Evolutionary conservation across 192 early-diverging fungal genomes (phyloP).

Genomic region (Umbelopsis ramanniana): DNA sequence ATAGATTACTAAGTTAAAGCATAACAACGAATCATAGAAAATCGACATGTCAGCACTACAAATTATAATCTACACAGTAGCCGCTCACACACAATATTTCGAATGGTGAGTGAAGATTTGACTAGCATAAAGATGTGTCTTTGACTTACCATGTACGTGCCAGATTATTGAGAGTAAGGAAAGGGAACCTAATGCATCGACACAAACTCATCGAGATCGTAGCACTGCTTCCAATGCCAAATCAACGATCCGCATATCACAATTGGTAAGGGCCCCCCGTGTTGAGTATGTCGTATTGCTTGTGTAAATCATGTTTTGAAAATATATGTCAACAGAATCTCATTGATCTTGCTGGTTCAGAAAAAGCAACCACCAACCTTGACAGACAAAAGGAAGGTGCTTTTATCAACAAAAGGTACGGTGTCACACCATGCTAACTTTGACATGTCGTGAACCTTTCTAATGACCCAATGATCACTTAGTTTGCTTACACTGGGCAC

Average conservation of each 20-base stretch:
- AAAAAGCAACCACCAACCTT: constrained; percentile 84
- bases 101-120: constrained; percentile 64
- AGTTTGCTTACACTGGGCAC: constrained; percentile 87
- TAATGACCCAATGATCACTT: neutral
- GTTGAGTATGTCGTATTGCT: neutral
- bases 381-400: constrained; percentile 92
- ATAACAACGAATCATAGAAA: constrained; percentile 37
- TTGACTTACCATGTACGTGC: neutral
- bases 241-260: constrained; percentile 42
- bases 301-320: neutral
- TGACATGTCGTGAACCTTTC: neutral
- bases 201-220: constrained; percentile 32
- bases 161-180: constrained; percentile 82
- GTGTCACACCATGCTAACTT: neutral
- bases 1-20: neutral
- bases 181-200: constrained; percentile 38
- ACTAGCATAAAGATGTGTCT: neutral
- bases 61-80: constrained; percentile 92
- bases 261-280: constrained; percentile 25
- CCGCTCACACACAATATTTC: constrained; percentile 96
- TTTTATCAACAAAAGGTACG: constrained; percentile 84
- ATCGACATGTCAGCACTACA: constrained; percentile 89
- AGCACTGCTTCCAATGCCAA: constrained; percentile 28
- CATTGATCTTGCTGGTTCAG: constrained; percentile 96
- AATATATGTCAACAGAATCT: constrained; percentile 63